A percentile compares a stretch with the other conserved stretches of the same genome.
phyloP scores from a whole-genome alignment of 306 rosid genomes.

The Canavalia gladiata region DNA sequence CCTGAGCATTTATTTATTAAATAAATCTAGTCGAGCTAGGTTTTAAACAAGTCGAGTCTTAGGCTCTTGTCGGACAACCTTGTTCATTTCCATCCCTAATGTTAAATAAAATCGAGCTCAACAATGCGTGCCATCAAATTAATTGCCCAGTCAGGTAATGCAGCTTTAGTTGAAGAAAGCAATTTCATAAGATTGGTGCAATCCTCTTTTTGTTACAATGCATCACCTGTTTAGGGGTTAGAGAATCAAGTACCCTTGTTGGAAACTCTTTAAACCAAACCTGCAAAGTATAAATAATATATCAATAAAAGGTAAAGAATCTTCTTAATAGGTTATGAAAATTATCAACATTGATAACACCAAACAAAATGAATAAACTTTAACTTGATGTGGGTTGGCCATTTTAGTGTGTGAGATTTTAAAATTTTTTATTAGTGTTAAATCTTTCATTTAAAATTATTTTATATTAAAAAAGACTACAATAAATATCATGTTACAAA shows the following conservation, averaged over 20 bases:
- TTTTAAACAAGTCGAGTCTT: too few species aligned
- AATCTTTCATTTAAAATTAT: too few species aligned
- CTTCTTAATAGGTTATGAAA: not conserved
- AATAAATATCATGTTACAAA: too few species aligned
- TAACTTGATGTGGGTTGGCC: too few species aligned
- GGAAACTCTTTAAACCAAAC: constrained; percentile 98
- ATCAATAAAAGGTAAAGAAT: not conserved
- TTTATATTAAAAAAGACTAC: too few species aligned
- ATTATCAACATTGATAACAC: not conserved
- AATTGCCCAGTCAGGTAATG: constrained; percentile 88
- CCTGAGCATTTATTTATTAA: too few species aligned
- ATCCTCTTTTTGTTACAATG: constrained; percentile 82
- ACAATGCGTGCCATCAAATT: constrained; percentile 94
- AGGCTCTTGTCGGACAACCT: too few species aligned
- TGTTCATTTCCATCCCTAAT: too few species aligned
- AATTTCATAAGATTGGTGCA: constrained; percentile 68
- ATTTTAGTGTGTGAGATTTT: too few species aligned
- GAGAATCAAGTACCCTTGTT: constrained; percentile 83
- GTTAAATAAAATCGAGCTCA: constrained; percentile 23
- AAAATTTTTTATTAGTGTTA: too few species aligned
- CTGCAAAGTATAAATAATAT: constrained; percentile 47
- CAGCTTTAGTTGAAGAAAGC: constrained; percentile 84
- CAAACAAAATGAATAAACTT: too few species aligned
- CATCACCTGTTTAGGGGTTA: constrained; percentile 83
- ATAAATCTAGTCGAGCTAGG: too few species aligned